Conservation (phyloP, 2,329 filamentous ascomycete genomes). For the Ceratocystis lukuohia region DNA sequence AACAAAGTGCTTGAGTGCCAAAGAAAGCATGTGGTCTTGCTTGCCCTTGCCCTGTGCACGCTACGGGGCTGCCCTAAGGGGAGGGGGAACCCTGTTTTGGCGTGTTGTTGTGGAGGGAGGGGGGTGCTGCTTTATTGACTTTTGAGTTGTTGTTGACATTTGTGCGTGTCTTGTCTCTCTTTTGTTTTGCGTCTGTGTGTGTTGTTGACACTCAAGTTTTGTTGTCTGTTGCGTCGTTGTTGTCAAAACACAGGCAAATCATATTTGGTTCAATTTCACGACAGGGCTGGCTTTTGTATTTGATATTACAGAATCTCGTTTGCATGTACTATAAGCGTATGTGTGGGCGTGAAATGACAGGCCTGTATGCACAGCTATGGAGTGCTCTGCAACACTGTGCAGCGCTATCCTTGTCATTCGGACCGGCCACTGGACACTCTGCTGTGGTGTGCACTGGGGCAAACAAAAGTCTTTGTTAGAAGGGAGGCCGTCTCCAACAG, state of each 20-base stretch:
- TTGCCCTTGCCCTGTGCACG: neutral
- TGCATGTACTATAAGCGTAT: conserved; percentile 7
- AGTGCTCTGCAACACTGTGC: neutral
- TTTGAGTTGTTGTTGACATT: neutral
- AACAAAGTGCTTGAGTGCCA: neutral
- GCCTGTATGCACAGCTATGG: neutral
- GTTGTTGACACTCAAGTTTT: neutral
- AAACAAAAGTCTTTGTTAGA: neutral
- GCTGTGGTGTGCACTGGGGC: conserved; percentile 12
- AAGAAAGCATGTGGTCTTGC: neutral
- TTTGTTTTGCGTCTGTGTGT: neutral
- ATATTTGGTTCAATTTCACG: neutral
- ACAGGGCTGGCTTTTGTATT: neutral
- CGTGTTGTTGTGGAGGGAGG: neutral
- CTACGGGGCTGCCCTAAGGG: neutral
- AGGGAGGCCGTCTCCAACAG: neutral
- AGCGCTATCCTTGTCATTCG: conserved; percentile 12
- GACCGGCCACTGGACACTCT: conserved; percentile 11
- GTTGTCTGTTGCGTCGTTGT: neutral
- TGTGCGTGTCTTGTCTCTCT: neutral
- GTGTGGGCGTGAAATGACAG: conserved; percentile 9
- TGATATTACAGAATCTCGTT: conserved; percentile 10
- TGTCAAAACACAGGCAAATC: neutral
- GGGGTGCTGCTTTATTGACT: neutral
- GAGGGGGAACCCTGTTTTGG: neutral